Percentiles rank a stretch among this genome's conserved stretches.
These are phyloP conservation scores for Verticillium nubilum DNA, from an alignment of 2,329 filamentous ascomycete species.

Conservation along the genomic window DNA sequence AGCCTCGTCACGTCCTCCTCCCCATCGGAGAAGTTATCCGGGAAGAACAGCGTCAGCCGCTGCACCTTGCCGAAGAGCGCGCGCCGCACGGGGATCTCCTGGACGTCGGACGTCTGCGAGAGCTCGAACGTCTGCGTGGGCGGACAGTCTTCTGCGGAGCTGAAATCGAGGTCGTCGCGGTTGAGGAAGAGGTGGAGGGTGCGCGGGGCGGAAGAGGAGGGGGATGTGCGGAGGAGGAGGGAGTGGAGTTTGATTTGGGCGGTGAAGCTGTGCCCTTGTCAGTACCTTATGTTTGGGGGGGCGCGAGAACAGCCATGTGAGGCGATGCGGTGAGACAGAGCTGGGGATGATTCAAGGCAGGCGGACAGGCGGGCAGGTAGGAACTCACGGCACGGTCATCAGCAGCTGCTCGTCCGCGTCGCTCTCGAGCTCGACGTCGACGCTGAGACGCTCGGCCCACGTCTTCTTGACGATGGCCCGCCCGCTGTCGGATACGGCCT, in stretches of 20 bases:
- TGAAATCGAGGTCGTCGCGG: slow-evolving; percentile 81
- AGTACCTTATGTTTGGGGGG: neutral
- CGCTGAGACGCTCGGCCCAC: slow-evolving; percentile 72
- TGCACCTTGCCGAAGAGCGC: slow-evolving; percentile 84
- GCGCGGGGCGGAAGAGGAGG: slow-evolving; percentile 64
- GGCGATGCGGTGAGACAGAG: too few relatives aligned
- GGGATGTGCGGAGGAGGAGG: slow-evolving; percentile 76
- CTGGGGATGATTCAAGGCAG: slow-evolving; percentile 61
- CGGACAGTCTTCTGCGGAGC: slow-evolving; percentile 60
- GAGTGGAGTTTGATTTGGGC: slow-evolving; percentile 90
- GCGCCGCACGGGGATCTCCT: slow-evolving; percentile 84
- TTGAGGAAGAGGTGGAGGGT: slow-evolving; percentile 88
- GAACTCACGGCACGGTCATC: slow-evolving; percentile 79
- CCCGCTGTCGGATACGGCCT: slow-evolving; percentile 63
- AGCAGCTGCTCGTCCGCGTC: slow-evolving; percentile 92
- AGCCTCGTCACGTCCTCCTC: slow-evolving; percentile 77
- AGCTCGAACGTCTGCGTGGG: slow-evolving; percentile 75
- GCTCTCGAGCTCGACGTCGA: slow-evolving; percentile 72
- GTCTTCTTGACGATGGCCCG: slow-evolving; percentile 80
- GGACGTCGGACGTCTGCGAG: slow-evolving; percentile 71
- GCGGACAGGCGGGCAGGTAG: too few relatives aligned
- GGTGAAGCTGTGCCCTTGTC: slow-evolving; percentile 79
- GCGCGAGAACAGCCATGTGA: too few relatives aligned
- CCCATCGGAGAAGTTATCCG: slow-evolving; percentile 80
- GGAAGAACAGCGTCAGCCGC: slow-evolving; percentile 77